These are phyloP conservation scores for Hypocreales sp. DNA, from an alignment of 2,329 filamentous ascomycete genomes.

Conservation along the genomic window DNA sequence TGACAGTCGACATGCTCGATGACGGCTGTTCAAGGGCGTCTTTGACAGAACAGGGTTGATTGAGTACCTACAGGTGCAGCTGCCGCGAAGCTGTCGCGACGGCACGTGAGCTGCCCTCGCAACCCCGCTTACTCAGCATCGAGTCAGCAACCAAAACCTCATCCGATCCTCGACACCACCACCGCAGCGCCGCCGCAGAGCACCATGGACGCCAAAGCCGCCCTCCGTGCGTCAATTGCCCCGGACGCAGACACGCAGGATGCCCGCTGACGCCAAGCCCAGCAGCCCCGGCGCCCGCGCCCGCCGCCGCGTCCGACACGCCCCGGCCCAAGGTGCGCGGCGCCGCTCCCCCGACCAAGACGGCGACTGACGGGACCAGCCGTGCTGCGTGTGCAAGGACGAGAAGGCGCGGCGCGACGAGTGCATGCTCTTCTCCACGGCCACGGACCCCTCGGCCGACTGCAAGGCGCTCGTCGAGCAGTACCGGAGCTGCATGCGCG, in stretches of 20 bases:
- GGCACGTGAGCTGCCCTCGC: slow-evolving; percentile 13
- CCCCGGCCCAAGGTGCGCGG: slow-evolving; percentile 27
- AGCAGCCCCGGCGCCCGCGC: neutral
- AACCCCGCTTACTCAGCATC: no score
- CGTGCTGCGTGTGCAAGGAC: slow-evolving; percentile 94
- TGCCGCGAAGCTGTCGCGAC: slow-evolving; percentile 9
- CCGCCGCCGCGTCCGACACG: slow-evolving; percentile 12
- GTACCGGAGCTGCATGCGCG: slow-evolving; percentile 85
- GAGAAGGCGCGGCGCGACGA: slow-evolving; percentile 89
- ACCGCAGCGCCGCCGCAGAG: no score
- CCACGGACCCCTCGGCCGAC: slow-evolving; percentile 66
- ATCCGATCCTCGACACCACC: no score
- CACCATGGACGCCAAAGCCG: slow-evolving; percentile 17
- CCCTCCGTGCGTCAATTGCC: slow-evolving; percentile 10
- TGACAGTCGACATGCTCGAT: no score
- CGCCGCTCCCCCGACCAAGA: neutral
- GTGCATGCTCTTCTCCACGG: slow-evolving; percentile 94
- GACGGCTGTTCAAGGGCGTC: no score
- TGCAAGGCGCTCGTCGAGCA: slow-evolving; percentile 71
- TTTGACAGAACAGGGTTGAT: no score
- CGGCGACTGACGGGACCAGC: slow-evolving; percentile 32
- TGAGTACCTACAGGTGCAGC: no score
- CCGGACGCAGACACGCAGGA: no score
- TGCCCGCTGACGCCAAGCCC: no score
- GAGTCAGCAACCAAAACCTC: no score